Evolutionary conservation across 139 green algal species (phyloP), one percentile per base, ranked within the genome.

Genomic region (Closterium sp.): DNA sequence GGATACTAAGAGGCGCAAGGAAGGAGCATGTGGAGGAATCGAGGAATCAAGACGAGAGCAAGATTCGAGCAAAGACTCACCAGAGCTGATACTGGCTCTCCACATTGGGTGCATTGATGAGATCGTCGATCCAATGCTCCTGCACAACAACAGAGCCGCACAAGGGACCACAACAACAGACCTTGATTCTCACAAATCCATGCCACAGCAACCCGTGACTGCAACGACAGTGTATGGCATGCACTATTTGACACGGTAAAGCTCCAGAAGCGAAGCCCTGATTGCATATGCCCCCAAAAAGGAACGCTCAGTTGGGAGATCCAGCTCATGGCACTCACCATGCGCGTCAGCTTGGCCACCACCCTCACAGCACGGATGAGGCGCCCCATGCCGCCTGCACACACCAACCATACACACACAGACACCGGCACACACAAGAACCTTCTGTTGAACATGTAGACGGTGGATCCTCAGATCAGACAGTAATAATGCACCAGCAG

Each of bases 331-430:
- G 11, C 85, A 87, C 85, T 30, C 28, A 88, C 34, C 89, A 85
- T 89, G 34, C 93, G 24, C 22, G 70, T 95, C 21, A 95, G 21
- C 88, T 89, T 95, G 88, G 92, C 91, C 38, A 95, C 21, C 29
- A 94, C 45, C 32, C 88, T 38, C 31, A 95, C 88, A 42, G 70
- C 38, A 22, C 73, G 88, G 29, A 93, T 89, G 34, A 95, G 38
- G 42, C 96, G 92, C 79, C 97, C 97, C 98, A 99, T 99, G 93
- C 97, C 97, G 70, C 98, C 98, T 95, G 98, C 86, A 45, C 84
- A 91, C 89, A 91, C 19, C 3, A 31, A 19, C 7, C 88, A 89
- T 70, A 19, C 28, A 90, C 28, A 90, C 24, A 89, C 87, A 87
- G 85, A 87, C 28, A 28, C 79, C 27, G 27, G 27, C 4, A 28